Percentiles rank a stretch among this genome's conserved stretches.
Evolutionary conservation across 495 filamentous ascomycete genomes (phyloP).

Genomic region (Astrothelium subdiscretum): DNA sequence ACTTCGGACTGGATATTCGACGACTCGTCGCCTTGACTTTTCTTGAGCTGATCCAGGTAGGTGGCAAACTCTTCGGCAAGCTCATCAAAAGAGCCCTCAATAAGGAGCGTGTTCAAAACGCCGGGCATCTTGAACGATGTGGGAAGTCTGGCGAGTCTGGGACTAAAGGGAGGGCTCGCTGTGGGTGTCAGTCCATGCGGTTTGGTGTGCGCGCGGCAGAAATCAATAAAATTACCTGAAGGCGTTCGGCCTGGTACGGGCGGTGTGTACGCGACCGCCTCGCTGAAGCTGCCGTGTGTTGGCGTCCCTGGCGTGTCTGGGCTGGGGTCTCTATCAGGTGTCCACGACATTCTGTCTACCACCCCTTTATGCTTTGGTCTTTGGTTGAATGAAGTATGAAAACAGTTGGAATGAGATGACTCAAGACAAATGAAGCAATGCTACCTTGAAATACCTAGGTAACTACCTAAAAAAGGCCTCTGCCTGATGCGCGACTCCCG

Average conservation of each 20-base stretch:
- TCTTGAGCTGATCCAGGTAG: conserved; percentile 59
- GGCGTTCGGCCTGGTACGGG: neutral
- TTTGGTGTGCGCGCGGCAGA: neutral
- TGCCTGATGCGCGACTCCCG: neutral
- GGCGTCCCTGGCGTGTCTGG: neutral
- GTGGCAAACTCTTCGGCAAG: conserved; percentile 79
- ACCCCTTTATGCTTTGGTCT: no score
- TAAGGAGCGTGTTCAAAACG: conserved; percentile 50
- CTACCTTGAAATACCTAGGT: no score
- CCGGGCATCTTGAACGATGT: conserved; percentile 23
- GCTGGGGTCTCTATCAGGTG: no score
- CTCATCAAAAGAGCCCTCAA: conserved; percentile 84
- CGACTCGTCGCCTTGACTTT: conserved; percentile 39
- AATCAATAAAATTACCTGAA: neutral
- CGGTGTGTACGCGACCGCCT: neutral
- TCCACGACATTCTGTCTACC: no score
- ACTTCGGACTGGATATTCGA: conserved; percentile 56
- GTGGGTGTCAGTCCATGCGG: neutral
- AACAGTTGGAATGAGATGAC: no score
- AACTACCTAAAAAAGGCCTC: no score
- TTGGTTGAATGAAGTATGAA: no score
- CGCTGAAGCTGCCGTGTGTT: neutral
- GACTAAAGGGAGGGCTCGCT: neutral
- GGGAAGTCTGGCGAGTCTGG: neutral
- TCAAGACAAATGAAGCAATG: no score